These are phyloP conservation scores for Protostelium mycophagum DNA, from an alignment of 78 protist species.

Conservation along the genomic window DNA sequence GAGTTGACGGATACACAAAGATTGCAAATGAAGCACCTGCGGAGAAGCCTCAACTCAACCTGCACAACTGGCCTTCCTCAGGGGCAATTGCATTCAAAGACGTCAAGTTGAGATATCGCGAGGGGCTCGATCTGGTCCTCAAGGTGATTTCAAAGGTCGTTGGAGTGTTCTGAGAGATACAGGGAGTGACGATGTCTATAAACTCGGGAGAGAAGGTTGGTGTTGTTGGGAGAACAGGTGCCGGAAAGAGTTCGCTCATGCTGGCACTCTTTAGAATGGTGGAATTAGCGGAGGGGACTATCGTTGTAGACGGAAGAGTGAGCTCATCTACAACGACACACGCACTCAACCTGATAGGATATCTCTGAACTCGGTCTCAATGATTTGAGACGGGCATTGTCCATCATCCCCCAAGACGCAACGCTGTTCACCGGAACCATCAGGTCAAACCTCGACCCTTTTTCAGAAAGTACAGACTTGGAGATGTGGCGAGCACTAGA, in stretches of 20 bases:
- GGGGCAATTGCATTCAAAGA: conserved; percentile 61
- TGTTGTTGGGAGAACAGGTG: conserved; percentile 56
- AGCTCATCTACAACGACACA: conserved; percentile 81
- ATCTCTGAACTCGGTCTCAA: conserved; percentile 41
- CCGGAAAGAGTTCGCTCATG: conserved; percentile 69
- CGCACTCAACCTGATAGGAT: too few species aligned
- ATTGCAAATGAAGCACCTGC: conserved; percentile 45
- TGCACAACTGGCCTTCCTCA: conserved; percentile 67
- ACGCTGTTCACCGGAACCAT: conserved; percentile 73
- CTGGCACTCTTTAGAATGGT: conserved; percentile 68
- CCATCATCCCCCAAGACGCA: conserved; percentile 93
- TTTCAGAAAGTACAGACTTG: conserved; percentile 50
- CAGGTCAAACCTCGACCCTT: conserved; percentile 86
- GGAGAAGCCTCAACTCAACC: conserved; percentile 9
- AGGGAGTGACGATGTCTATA: conserved; percentile 92
- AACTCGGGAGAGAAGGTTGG: conserved; percentile 56
- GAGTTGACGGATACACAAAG: conserved; percentile 45
- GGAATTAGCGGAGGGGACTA: conserved; percentile 54
- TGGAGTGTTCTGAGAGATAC: conserved; percentile 51
- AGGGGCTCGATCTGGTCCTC: conserved; percentile 56
- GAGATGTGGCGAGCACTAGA: conserved; percentile 69
- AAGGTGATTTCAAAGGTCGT: conserved; percentile 31
- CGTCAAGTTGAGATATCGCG: conserved; percentile 71
- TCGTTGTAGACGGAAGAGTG: conserved; percentile 71
- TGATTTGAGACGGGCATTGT: conserved; percentile 56